These are phyloP conservation scores for Nicotiana obtusifolia DNA, from an alignment of 257 asterid genomes.

Conservation along the genomic window DNA sequence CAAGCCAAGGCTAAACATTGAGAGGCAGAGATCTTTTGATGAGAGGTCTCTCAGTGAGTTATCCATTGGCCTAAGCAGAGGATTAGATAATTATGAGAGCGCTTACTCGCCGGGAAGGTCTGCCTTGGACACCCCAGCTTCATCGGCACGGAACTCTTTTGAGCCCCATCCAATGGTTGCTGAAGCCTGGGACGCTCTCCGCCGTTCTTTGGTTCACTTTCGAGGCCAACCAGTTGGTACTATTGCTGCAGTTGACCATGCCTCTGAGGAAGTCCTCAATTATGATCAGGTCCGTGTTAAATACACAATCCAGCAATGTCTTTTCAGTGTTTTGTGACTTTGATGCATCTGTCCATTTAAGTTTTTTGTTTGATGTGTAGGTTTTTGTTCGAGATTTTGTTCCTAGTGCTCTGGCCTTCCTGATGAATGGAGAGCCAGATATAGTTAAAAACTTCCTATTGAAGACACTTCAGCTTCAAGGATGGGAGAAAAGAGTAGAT, in stretches of 20 bases:
- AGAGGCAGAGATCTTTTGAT: conserved; percentile 66
- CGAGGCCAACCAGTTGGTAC: conserved; percentile 83
- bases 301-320: background rate
- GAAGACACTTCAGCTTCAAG: conserved; percentile 77
- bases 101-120: conserved; percentile 64
- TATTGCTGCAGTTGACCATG: conserved; percentile 79
- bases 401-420: conserved; percentile 70
- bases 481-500: conserved; percentile 66
- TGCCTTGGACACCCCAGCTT: conserved; percentile 46
- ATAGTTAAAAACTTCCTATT: conserved; percentile 63
- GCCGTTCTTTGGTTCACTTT: conserved; percentile 58
- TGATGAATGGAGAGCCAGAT: conserved; percentile 76
- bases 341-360: background rate
- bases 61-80: conserved; percentile 49
- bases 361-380: conserved; percentile 20
- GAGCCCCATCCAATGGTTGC: conserved; percentile 85
- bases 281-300: conserved; percentile 61
- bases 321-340: no score
- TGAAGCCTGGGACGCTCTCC: conserved; percentile 81
- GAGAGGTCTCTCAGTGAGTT: conserved; percentile 77
- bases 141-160: conserved; percentile 54
- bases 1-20: conserved; percentile 55
- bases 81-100: conserved; percentile 43
- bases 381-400: conserved; percentile 79
- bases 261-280: conserved; percentile 74